phyloP scores from a whole-genome alignment of 78 protist species.

The Dictyostelium brefeldianum region DNA sequence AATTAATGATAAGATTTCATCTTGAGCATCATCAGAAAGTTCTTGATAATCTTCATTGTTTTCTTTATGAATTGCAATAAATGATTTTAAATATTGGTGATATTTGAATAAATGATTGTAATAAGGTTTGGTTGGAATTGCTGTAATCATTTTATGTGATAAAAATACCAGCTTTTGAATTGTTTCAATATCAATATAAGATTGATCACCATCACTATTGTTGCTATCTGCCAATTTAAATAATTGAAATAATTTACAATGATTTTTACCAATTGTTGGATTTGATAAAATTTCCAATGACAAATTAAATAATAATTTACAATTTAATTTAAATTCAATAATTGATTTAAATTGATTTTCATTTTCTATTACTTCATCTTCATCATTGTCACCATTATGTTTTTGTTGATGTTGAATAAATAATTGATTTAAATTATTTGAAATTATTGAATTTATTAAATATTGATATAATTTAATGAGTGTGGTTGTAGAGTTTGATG shows the following conservation, averaged over 20 bases:
- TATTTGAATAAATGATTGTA: conserved; percentile 29
- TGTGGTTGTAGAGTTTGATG: background rate
- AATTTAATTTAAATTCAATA: background rate
- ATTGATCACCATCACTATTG: background rate
- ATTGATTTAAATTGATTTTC: background rate
- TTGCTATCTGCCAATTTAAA: conserved; percentile 9
- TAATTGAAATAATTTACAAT: conserved; percentile 4
- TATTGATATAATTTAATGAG: conserved; percentile 9
- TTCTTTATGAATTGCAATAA: background rate
- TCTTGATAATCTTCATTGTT: background rate
- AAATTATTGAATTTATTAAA: background rate
- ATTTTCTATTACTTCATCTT: background rate
- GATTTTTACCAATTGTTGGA: background rate
- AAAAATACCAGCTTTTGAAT: conserved; percentile 14
- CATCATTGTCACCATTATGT: background rate
- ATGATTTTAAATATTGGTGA: conserved; percentile 18
- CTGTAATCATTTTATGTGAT: background rate
- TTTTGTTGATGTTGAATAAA: background rate
- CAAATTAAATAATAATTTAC: conserved; percentile 4
- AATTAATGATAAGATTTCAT: background rate
- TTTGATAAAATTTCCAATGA: conserved; percentile 19
- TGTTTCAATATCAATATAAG: background rate
- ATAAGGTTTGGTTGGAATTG: conserved; percentile 1
- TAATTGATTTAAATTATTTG: background rate
- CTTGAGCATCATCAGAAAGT: conserved; percentile 9